Evolutionary conservation across 192 early-diverging fungal genomes (phyloP).

Genomic region (Podila horticola): DNA sequence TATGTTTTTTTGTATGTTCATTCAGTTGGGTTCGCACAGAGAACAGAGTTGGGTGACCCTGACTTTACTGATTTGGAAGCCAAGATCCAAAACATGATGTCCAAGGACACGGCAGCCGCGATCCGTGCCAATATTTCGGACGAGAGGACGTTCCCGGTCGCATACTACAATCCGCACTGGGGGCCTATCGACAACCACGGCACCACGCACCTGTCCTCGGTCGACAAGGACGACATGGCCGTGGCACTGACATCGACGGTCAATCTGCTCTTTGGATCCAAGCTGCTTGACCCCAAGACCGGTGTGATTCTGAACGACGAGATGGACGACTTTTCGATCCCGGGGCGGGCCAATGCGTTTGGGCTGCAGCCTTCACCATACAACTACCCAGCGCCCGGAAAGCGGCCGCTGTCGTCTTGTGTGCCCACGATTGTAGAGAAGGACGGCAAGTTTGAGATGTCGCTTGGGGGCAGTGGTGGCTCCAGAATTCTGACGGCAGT

Average conservation of each 20-base stretch:
- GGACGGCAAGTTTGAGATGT: slow-evolving; percentile 74
- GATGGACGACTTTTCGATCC: slow-evolving; percentile 95
- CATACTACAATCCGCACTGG: slow-evolving; percentile 86
- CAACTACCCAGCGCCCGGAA: slow-evolving; percentile 85
- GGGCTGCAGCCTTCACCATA: slow-evolving; percentile 86
- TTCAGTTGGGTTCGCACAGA: slow-evolving; percentile 78
- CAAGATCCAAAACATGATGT: slow-evolving; percentile 69
- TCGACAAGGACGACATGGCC: slow-evolving; percentile 78
- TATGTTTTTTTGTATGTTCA: not conserved
- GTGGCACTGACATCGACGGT: slow-evolving; percentile 91
- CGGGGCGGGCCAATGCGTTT: slow-evolving; percentile 76
- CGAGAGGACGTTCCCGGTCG: slow-evolving; percentile 68
- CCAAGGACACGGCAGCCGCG: slow-evolving; percentile 72
- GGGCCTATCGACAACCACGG: slow-evolving; percentile 84
- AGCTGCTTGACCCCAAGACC: slow-evolving; percentile 84
- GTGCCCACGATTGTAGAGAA: slow-evolving; percentile 73
- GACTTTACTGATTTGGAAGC: slow-evolving; percentile 68
- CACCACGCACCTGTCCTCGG: slow-evolving; percentile 89
- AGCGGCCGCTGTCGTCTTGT: slow-evolving; percentile 83
- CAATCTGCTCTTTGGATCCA: slow-evolving; percentile 91
- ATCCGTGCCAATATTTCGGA: slow-evolving; percentile 82
- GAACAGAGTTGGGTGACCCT: slow-evolving; percentile 86
- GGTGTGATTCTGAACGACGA: slow-evolving; percentile 95
- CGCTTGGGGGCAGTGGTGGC: slow-evolving; percentile 90
- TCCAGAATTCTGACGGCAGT: slow-evolving; percentile 83